Base-by-base conservation (phyloP, 2,329 filamentous ascomycete species). In the Pseudogymnoascus sp. region DNA sequence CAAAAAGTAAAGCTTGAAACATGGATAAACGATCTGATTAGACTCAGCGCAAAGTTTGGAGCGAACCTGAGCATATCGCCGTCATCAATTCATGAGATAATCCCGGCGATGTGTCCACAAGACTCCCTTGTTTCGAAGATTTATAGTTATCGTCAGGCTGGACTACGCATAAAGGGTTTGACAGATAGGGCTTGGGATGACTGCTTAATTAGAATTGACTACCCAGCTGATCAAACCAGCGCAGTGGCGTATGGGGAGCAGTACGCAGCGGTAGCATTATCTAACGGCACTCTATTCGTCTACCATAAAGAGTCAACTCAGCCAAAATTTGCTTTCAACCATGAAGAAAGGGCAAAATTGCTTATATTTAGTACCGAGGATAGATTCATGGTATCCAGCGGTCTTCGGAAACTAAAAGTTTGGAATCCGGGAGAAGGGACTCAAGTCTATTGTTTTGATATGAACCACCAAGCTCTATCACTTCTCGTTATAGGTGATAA, bases 91-190 rank as follows among this genome's bases (percentile, higher is more conserved):
- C 68, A 73, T 60, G 62, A 37, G 36, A 62, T 75, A 2, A 70
- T 74, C 17, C 71, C 71, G 5, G 63, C 69, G 8, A 63, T 75
- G 37, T 75, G 72, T 59, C 73, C 74, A 7, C 62, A 66, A 5
- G 67, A 70, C 2, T 72, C 73, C 5, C 64, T 67, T 8, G 71
- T 74, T 39, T 63, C 62, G 21, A 62, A 63, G 26, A 31, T 26
- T 15, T 66, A 58, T 57, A n/a, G 15, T 3, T 54, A 40, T 21
- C 24, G 10, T 10, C 57, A 62, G 3, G 36, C 31, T 31, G 60
- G 61, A 13, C 29, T 71, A 3, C 15, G 54, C 7, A 63, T 72
- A n/a, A 67, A 64, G 29, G 71, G 71, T 4, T 29, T 68, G 2
- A 60, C 62, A n/a, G 58, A 61, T 3, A 59, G 39, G 4, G 60